Evolutionary conservation across 805 yeast genomes (phyloP), one percentile per base, ranked within the genome.

Genomic region (Clavispora vitiphila): DNA sequence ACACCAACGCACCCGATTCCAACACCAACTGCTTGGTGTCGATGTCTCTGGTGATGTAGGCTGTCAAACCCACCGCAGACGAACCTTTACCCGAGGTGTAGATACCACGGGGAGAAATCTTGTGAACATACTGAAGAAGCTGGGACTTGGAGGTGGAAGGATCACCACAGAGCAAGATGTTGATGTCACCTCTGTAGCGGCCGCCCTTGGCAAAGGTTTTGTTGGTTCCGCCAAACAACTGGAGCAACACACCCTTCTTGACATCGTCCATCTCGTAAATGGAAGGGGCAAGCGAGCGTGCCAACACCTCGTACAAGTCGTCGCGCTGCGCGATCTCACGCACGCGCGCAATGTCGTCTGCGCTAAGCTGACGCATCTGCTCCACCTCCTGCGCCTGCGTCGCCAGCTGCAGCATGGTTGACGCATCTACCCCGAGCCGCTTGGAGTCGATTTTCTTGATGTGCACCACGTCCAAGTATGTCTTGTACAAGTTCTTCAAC

Each of bases 41-140:
- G 21, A 86, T 76, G 61, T 93, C 99, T 57, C 96, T 75, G 8
- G 99, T 90, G 42, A 93, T 83, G 61, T 93, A 93, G 0, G 99
- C 99, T 0, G 99, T 93, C 57, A 93, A 72, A 72, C 99, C 99
- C 38, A 93, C 99, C 0, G 99, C 99, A 24, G 99, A 93, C 1
- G 97, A 89, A 39, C 99, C 99, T 57, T 93, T 93, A 64, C 99
- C 99, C 1, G 97, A 90, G 4, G 99, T 93, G 64, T 90, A 93
- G 30, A 93, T 87, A 52, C 99, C 99, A 60, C 99, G 76, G 35
- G 99, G 99, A 1, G 99, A 95, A 52, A 93, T 93, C 57, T 90
- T 87, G 67, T 93, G 99, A 34, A 93, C 97, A 53, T 93, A 93
- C 58, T 89, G 95, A 50, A 93, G 72, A 35, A 93, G 66, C 64